phyloP scores from a whole-genome alignment of 108 stramenopile genomes.

The Nannochloropsis gaditana region DNA sequence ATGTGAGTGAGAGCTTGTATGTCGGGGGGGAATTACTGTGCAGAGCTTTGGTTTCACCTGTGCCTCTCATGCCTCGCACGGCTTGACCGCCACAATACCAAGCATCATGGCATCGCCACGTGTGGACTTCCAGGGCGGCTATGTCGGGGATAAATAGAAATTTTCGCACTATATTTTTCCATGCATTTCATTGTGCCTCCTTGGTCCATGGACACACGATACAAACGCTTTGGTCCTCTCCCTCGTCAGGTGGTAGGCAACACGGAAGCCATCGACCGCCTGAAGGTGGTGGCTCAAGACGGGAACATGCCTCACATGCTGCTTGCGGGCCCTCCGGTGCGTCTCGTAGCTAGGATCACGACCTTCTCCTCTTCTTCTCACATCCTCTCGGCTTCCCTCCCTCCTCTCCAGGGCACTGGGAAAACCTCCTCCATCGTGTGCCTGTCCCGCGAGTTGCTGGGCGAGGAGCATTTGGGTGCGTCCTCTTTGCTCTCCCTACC shows the following conservation, averaged over 20 bases:
- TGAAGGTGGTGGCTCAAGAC: conserved; percentile 82
- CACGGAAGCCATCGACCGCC: conserved; percentile 80
- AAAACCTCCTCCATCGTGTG: conserved; percentile 44
- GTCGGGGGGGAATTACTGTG: too few relatives aligned
- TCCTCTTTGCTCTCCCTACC: not conserved
- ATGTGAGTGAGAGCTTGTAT: conserved; percentile 29
- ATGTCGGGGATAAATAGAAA: not conserved
- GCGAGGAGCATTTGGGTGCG: conserved; percentile 7
- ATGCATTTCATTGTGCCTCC: not conserved
- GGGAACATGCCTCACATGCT: conserved; percentile 98
- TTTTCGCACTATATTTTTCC: not conserved
- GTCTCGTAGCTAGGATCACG: conserved; percentile 78
- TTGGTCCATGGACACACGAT: not conserved
- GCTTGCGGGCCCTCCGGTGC: conserved; percentile 80
- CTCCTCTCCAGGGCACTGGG: conserved; percentile 35
- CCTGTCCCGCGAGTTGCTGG: conserved; percentile 43
- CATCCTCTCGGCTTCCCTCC: conserved; percentile 61
- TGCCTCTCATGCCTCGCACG: not conserved
- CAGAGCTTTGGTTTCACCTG: too few relatives aligned
- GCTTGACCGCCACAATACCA: not conserved
- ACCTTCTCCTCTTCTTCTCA: conserved; percentile 80
- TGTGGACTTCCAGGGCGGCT: conserved; percentile 50
- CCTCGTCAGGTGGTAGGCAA: conserved; percentile 82
- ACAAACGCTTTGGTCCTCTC: not conserved
- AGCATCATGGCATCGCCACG: not conserved